These are phyloP conservation scores for Hepatocystis sp. DNA, from an alignment of 169 alveolate species.

Conservation along the genomic window DNA sequence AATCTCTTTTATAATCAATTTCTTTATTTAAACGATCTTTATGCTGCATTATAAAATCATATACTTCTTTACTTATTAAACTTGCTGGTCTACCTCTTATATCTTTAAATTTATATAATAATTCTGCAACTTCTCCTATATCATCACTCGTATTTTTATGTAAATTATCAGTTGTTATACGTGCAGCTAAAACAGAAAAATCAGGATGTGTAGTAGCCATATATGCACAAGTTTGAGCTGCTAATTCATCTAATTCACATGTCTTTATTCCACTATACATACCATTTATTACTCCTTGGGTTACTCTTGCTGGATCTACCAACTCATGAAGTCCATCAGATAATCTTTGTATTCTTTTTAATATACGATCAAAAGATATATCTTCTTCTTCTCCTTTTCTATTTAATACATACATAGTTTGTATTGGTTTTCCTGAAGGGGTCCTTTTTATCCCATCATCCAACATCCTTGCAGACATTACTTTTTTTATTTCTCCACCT, in stretches of 20 bases:
- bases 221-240: conserved; percentile 99
- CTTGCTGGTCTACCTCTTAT: conserved; percentile 93
- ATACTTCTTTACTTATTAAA: conserved; percentile 93
- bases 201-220: conserved; percentile 99
- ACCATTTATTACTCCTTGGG: conserved; percentile 94
- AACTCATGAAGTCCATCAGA: conserved; percentile 90
- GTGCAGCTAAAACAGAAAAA: conserved; percentile 97
- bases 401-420: conserved; percentile 88
- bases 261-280: conserved; percentile 95
- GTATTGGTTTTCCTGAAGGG: conserved; percentile 72
- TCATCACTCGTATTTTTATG: conserved; percentile 95
- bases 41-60: conserved; percentile 90
- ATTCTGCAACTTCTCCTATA: conserved; percentile 89
- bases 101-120: conserved; percentile 88
- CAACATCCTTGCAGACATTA: conserved; percentile 12
- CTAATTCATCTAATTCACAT: conserved; percentile 95
- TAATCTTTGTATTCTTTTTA: conserved; percentile 85
- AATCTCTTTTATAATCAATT: conserved; percentile 94
- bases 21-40: conserved; percentile 91
- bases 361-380: conserved; percentile 88
- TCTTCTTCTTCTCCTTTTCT: conserved; percentile 90
- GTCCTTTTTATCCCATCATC: conserved; percentile 73
- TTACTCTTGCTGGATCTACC: conserved; percentile 91
- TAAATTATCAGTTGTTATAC: conserved; percentile 95
- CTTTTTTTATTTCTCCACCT: conserved; percentile 18